Conservation (phyloP, 345 rosid species). For the Carallia brachiata region DNA sequence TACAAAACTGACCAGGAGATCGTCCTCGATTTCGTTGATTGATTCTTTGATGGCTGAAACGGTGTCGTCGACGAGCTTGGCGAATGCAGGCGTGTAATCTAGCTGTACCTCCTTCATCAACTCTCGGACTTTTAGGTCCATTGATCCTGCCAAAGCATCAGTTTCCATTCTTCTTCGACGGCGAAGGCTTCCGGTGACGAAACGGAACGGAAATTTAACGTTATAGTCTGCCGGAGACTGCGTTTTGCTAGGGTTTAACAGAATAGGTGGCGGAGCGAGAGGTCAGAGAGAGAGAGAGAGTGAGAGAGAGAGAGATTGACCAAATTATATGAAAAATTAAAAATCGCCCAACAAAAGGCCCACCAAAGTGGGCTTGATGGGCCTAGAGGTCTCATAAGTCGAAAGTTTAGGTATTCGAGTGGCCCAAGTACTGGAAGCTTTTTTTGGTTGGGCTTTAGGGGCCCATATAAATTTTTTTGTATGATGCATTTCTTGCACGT, state of each 20-base stretch:
- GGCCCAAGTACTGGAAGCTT: too few relatives aligned
- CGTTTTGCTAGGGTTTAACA: conserved; percentile 9
- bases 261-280: background rate
- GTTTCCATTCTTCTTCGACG: conserved; percentile 3
- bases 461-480: too few relatives aligned
- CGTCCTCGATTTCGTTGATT: conserved; percentile 45
- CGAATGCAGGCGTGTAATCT: conserved; percentile 37
- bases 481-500: too few relatives aligned
- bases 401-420: too few relatives aligned
- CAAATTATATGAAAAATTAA: too few relatives aligned
- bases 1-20: conserved; percentile 32
- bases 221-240: background rate
- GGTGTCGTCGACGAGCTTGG: conserved; percentile 47
- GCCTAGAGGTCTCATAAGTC: too few relatives aligned
- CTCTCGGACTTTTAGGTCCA: conserved; percentile 46
- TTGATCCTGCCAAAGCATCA: conserved; percentile 5
- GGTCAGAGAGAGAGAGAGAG: background rate
- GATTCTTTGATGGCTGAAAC: conserved; percentile 46
- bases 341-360: background rate
- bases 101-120: conserved; percentile 57
- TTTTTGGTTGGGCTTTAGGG: too few relatives aligned
- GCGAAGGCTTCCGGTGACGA: background rate
- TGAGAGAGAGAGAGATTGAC: background rate
- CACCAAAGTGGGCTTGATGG: background rate
- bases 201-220: background rate